Evolutionary conservation across 2,329 filamentous ascomycete genomes (phyloP), one percentile per base, ranked within the genome.

Genomic region (Aspergillus arachidicola): DNA sequence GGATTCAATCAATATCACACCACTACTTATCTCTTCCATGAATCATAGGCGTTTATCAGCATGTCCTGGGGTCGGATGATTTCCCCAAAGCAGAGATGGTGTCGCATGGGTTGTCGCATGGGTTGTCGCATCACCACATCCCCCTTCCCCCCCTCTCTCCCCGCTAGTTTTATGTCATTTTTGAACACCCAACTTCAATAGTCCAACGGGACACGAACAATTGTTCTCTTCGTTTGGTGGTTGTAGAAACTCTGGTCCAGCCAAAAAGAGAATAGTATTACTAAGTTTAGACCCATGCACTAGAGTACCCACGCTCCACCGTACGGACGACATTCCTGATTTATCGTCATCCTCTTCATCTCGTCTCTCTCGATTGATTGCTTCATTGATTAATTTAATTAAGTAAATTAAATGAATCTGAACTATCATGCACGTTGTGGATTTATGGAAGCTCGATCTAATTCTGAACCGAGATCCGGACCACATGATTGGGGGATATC

Each of bases 401-500:
- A 30, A 30, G 11, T 43, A 57, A 50, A 51, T 23, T 30, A 50
- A 51, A n/a, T 21, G 34, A 28, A 54, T 58, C 45, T 63, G 61
- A 11, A 55, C 51, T 62, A 57, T 46, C 60, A 58, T 60, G 63
- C 60, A 63, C 63, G 48, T 60, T 60, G 60, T 46, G 46, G 45
- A 43, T 36, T 58, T 58, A 26, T 48, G 19, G 32, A 54, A 30
- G 48, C 45, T 53, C 53, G 59, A 64, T 64, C 59, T 57, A 62
- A 45, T 54, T 54, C 58, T 58, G 61, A 63, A 55, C 62, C 62
- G 60, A 65, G 60, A 65, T 65, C 63, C 48, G 55, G 56, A 51
- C 61, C 55, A 59, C 45, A 64, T 64, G 64, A 66, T 63, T 66
- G 61, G 55, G 34, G 59, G 56, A 65, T 54, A 55, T 43, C 36